Evolutionary conservation across 257 asterid species (phyloP).

Genomic region (Primulina huaijiensis): DNA sequence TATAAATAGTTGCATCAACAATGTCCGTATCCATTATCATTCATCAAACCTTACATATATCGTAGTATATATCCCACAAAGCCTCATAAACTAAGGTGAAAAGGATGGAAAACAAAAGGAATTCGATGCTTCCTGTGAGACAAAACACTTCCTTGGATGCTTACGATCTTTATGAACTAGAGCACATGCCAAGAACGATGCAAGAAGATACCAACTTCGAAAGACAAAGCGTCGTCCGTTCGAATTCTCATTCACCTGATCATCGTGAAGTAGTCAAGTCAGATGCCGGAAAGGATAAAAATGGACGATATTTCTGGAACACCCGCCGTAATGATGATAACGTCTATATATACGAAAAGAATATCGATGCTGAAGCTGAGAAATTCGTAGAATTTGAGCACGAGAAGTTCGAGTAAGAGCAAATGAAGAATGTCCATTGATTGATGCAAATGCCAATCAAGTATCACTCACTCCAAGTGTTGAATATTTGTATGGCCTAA

Average conservation of each 20-base stretch:
- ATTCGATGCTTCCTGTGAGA: not conserved
- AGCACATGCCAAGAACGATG: not conserved
- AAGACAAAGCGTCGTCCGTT: no score
- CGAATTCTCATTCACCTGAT: not conserved
- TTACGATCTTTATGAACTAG: not conserved
- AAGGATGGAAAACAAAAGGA: not conserved
- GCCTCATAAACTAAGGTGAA: not conserved
- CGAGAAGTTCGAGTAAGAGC: no score
- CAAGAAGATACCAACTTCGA: not conserved
- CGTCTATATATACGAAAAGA: not conserved
- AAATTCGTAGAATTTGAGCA: no score
- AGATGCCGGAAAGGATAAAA: not conserved
- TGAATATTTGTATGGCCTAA: not conserved
- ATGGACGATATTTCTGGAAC: not conserved
- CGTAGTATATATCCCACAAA: no score
- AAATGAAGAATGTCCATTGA: no score
- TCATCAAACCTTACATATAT: not conserved
- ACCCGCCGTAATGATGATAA: not conserved
- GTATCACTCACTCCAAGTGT: not conserved
- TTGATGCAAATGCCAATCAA: not conserved
- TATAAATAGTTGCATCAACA: not conserved
- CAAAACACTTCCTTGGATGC: not conserved
- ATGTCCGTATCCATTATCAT: not conserved
- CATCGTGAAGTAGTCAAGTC: not conserved
- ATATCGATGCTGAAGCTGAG: not conserved